These are phyloP conservation scores for Lepiota venenata DNA, from an alignment of 768 basidiomycete genomes.

Conservation along the genomic window DNA sequence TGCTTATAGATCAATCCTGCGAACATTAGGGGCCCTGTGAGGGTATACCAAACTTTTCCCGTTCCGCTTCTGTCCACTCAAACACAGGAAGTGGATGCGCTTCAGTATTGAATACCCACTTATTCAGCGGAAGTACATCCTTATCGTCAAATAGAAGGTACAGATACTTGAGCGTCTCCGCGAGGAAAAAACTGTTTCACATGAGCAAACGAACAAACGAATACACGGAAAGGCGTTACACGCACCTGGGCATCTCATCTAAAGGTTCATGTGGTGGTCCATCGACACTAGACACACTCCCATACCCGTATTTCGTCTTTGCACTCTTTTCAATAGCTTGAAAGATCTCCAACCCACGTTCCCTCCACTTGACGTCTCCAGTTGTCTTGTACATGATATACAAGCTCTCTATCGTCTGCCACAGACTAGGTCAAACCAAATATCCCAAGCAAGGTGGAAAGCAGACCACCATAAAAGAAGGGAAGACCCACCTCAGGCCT, in stretches of 20 bases:
- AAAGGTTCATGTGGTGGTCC: slow-evolving; percentile 21
- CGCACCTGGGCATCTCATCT: slow-evolving; percentile 55
- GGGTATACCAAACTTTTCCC: slow-evolving; percentile 37
- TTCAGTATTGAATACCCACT: slow-evolving; percentile 63
- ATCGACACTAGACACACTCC: slow-evolving; percentile 38
- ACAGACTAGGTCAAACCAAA: too few species aligned
- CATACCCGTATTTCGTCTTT: slow-evolving; percentile 43
- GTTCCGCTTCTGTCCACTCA: slow-evolving; percentile 56
- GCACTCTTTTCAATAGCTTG: slow-evolving; percentile 46
- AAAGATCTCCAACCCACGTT: slow-evolving; percentile 47
- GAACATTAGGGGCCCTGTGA: neutral
- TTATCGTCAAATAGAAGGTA: slow-evolving; percentile 65
- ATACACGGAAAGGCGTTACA: too few species aligned
- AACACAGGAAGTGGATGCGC: slow-evolving; percentile 82
- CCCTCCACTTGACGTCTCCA: slow-evolving; percentile 46
- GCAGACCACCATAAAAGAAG: neutral
- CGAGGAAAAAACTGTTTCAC: slow-evolving; percentile 43
- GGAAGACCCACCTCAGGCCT: slow-evolving; percentile 44
- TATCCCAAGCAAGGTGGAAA: neutral
- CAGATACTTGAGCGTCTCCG: slow-evolving; percentile 64
- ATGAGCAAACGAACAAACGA: too few species aligned
- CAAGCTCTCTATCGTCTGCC: slow-evolving; percentile 48
- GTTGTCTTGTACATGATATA: slow-evolving; percentile 54
- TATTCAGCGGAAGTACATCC: slow-evolving; percentile 50
- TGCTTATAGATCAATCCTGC: too few species aligned